Evolutionary conservation across 2,329 filamentous ascomycete species (phyloP), one percentile per base, ranked within the genome.

Genomic region (Talaromyces sp.): DNA sequence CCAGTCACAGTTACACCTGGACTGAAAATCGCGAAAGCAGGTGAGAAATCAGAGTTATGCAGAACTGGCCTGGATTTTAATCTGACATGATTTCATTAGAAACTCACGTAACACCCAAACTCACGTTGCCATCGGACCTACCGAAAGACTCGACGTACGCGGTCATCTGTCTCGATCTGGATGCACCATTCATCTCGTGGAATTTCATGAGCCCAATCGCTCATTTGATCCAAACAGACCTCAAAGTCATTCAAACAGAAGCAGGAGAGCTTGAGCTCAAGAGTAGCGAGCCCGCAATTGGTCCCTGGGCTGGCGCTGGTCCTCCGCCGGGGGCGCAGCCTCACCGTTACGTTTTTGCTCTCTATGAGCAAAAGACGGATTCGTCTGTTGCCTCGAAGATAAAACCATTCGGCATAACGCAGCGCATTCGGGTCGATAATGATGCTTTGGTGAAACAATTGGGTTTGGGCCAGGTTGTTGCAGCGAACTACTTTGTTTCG

Each of bases 191-290:
- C 66, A 76, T 75, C 0, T 79, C 76, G 11, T 75, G 79, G 57
- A 69, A 70, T 69, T 60, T 68, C 63, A n/a, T 83, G 2, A 76
- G 80, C 6, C 83, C 83, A 1, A 74, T 83, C 24, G 70, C 83
- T 59, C 83, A 85, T 72, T 83, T 80, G 74, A 70, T 83, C 59
- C 81, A 83, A 65, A 76, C 78, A 0, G 77, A 77, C 49, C 69
- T 82, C 52, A 67, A 69, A 16, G 22, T 37, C 14, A 39, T 1
- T 19, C 33, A 50, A 16, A 1, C 8, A 35, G 39, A 58, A 14
- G 49, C 10, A 33, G 43, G n/a, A 16, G 27, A 22, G 14, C 57
- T 24, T 19, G 64, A 66, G 8, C 43, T 66, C n/a, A 50, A 52
- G 35, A 41, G 45, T n/a, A 33, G 31, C 9, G 47, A 60, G 41